Evolutionary conservation across 768 basidiomycete genomes (phyloP), one percentile per base, ranked within the genome.

Genomic region (Podaxis sp.): DNA sequence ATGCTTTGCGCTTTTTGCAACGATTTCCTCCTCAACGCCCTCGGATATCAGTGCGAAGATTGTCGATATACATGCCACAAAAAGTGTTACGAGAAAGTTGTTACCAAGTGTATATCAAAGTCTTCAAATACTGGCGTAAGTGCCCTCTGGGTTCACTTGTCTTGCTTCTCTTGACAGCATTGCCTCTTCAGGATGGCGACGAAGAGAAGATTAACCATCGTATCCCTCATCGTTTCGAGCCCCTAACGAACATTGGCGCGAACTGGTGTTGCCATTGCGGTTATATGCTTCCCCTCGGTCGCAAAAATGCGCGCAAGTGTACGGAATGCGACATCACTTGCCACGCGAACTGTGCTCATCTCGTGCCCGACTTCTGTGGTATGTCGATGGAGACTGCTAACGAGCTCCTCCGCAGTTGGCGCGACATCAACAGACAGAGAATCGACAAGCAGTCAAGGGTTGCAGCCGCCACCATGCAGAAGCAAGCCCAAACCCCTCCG

Each of bases 241-340:
- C 96, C 17, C 86, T 97, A 69, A 98, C 95, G 64, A 98, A 97
- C 75, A 89, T 98, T 60, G 93, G 94, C 49, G 93, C 97, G 17
- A 98, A 96, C 71, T 99, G 97, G 97, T 99, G 97, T 75, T 99
- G 97, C 73, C 97, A 99, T 74, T 99, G 97, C 73, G 97, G 97
- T 65, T 97, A 96, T 71, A 96, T 99, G 85, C 84, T 97, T 25
- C 96, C 97, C 59, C 85, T 98, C 53, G 96, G 96, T 56, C 88
- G 96, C 66, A 98, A 98, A 81, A 96, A 98, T 73, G 91, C 96
- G 22, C 88, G 94, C 60, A 91, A 91, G 75, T 99, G 97, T 74
- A 88, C 93, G 0, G 96, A 98, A 74, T 99, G 97, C 77, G 87
- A 90, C 70, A 88, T 98, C 67, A 98, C 96, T 51, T 98, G 95